These are phyloP conservation scores for Capronia americana DNA, from an alignment of 2,329 filamentous ascomycete species.

Conservation along the genomic window DNA sequence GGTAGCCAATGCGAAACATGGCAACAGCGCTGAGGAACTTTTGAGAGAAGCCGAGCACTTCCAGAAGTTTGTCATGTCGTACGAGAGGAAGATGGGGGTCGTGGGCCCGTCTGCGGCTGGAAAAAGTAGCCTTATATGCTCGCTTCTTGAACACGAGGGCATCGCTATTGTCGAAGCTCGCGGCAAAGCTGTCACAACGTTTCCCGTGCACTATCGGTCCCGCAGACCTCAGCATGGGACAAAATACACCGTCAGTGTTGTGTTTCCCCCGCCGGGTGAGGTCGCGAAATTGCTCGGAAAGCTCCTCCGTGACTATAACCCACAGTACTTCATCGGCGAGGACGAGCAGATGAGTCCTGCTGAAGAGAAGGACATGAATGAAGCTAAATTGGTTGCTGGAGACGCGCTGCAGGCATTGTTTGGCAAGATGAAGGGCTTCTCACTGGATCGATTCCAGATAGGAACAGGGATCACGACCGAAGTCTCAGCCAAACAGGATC, in stretches of 20 bases:
- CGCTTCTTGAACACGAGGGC: neutral
- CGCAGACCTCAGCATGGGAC: neutral
- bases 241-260: neutral
- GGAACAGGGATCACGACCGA: neutral
- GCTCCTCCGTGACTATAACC: neutral
- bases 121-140: neutral
- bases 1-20: too few species aligned
- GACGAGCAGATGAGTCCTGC: neutral
- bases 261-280: neutral
- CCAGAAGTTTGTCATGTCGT: neutral
- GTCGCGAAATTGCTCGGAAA: neutral
- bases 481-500: neutral
- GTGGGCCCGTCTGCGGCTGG: neutral
- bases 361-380: neutral
- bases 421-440: neutral
- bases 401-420: neutral
- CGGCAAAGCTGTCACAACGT: neutral
- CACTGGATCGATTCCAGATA: neutral
- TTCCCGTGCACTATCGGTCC: neutral
- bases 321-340: neutral
- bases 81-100: neutral
- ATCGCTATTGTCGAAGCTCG: slow-evolving; percentile 2
- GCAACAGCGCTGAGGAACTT: neutral
- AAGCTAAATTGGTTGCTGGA: neutral
- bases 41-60: neutral